Conservation (phyloP, 345 rosid genomes). For the Noccaea bulbosa region DNA sequence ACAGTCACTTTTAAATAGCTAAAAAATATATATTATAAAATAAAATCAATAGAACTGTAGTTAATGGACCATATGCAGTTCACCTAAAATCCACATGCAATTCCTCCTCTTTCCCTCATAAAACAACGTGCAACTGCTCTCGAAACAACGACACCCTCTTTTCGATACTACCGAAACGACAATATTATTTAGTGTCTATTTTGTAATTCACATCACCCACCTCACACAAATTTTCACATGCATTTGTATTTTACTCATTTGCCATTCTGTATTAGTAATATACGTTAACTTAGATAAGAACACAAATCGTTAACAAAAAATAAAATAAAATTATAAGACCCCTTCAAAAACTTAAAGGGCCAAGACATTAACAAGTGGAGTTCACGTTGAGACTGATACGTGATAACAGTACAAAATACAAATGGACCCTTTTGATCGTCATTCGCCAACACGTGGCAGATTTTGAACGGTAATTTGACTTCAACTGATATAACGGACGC, state of each 20-base stretch:
- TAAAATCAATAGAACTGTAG: not conserved
- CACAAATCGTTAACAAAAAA: not conserved
- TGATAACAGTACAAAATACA: too few relatives aligned
- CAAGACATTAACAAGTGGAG: not conserved
- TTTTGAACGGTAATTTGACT: not conserved
- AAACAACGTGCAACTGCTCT: constrained; percentile 39
- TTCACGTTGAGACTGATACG: not conserved
- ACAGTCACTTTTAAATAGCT: too few relatives aligned
- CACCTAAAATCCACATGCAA: constrained; percentile 43
- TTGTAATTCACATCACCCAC: constrained; percentile 10
- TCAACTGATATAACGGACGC: constrained; percentile 8
- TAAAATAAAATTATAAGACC: not conserved
- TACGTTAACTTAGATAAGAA: not conserved
- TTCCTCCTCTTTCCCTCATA: constrained; percentile 20
- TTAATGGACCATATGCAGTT: constrained; percentile 7
- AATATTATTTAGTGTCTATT: not conserved
- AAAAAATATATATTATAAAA: not conserved
- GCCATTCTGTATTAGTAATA: not conserved
- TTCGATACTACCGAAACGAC: constrained; percentile 17
- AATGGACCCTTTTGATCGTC: not conserved
- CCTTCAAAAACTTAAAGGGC: not conserved
- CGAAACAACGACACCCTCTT: constrained; percentile 16
- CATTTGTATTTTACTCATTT: constrained; percentile 32
- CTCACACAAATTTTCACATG: constrained; percentile 23
- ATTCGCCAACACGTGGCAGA: constrained; percentile 14